Evolutionary conservation across 805 yeast genomes (phyloP).

Genomic region (Kazachstania taianensis): DNA sequence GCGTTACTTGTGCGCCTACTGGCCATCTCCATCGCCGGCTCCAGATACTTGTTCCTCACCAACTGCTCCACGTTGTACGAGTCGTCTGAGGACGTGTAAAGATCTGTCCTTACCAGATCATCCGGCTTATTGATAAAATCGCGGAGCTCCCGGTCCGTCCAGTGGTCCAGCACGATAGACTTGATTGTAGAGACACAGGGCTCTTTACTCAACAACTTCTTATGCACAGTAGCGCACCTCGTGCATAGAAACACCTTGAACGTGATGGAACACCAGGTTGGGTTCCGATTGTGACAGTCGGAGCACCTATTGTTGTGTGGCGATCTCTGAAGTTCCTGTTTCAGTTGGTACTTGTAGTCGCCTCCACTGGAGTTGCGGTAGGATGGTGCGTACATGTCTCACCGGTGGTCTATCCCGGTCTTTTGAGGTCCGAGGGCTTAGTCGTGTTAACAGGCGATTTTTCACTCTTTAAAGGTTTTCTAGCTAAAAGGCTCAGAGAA

Average conservation of each 20-base stretch:
- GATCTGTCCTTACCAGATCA: not conserved
- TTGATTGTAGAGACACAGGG: constrained; percentile 53
- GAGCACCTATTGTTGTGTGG: constrained; percentile 65
- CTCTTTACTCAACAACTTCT: constrained; percentile 42
- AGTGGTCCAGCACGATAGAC: constrained; percentile 61
- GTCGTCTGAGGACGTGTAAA: constrained; percentile 13
- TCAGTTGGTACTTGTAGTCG: constrained; percentile 31
- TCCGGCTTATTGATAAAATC: constrained; percentile 10
- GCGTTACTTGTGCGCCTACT: not conserved
- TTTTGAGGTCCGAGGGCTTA: too few species aligned
- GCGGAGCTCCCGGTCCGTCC: constrained; percentile 51
- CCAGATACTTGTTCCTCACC: constrained; percentile 4
- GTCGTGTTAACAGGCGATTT: too few species aligned
- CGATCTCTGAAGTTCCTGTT: constrained; percentile 43
- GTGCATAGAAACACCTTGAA: constrained; percentile 73
- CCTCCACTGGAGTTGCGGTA: too few species aligned
- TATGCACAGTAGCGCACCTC: constrained; percentile 71
- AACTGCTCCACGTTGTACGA: constrained; percentile 4
- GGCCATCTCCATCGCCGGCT: constrained; percentile 59
- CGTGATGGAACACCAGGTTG: constrained; percentile 35
- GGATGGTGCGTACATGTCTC: too few species aligned
- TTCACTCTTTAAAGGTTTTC: too few species aligned
- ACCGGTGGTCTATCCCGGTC: too few species aligned
- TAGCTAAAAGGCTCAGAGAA: too few species aligned
- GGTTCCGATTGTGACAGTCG: constrained; percentile 59